Base-by-base conservation (phyloP, 2,329 filamentous ascomycete species). In the Shiraia bambusicola region DNA sequence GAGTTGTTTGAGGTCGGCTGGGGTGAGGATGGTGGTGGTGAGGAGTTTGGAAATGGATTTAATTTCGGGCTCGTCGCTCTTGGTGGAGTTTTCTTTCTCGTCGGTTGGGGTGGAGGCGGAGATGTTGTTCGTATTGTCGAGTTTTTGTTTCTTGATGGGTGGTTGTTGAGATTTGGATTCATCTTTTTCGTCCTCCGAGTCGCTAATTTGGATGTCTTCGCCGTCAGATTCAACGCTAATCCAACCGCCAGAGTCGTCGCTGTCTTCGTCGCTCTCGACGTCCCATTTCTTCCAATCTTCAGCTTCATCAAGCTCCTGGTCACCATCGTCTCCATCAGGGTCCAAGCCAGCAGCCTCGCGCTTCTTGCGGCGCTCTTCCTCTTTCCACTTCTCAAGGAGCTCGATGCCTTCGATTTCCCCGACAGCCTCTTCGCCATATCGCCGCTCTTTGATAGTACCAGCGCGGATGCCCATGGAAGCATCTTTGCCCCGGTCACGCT, bases 351-450 rank as follows among this genome's bases (percentile, higher is more conserved):
- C 81, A 56, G 86, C 89, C 15, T 78, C 77, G 33, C 82, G 79
- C 69, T 83, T 91, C 65, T 83, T 81, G 67, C 83, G 81, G 62
- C 81, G 83, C 69, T 97, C 88, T 54, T 96, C 89, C 47, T 90
- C 87, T 70, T 97, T 97, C 86, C 88, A 97, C 68, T 89, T 82
- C 65, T 89, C 91, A 8, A 98, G 77, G 14, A 98, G 76, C 52
- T 97, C 92, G 7, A 98, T 77, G 13, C 93, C 93, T 66, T 96
- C 91, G 40, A 98, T 96, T 13, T 90, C 91, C 2, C 91, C 92
- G 2, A 72, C 72, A 24, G 84, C 80, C 65, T 92, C 83, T 63
- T 95, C 88, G 54, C 93, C 93, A 56, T 88, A 98, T 52, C 85
- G 83, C 41, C 81, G 80, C 63, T 88, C 84, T 58, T 85, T 84